Percentiles rank a stretch among this genome's conserved stretches.
Conservation (phyloP, 2,329 filamentous ascomycete genomes). For the Clarireedia sp. region DNA sequence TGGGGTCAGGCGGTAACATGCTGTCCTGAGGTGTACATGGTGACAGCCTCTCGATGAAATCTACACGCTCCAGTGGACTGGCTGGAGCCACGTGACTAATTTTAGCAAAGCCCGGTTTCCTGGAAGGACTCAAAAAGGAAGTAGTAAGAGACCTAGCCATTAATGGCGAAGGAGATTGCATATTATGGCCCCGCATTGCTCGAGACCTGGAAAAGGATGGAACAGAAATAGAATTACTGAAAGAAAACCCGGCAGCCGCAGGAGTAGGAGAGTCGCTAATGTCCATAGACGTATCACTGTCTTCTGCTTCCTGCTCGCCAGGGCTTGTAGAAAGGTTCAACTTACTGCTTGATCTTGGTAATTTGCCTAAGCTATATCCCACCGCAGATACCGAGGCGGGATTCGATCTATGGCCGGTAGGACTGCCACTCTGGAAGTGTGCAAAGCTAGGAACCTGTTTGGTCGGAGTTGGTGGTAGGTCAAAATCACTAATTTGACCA, state of each 20-base stretch:
- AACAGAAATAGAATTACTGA: constrained; percentile 30
- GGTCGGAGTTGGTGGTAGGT: constrained; percentile 89
- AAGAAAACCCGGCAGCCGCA: constrained; percentile 29
- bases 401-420: constrained; percentile 23
- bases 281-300: constrained; percentile 26
- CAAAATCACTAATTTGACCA: constrained; percentile 54
- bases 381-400: constrained; percentile 22
- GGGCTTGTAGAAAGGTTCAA: constrained; percentile 27
- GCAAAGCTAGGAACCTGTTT: constrained; percentile 50
- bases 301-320: constrained; percentile 20
- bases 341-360: constrained; percentile 31
- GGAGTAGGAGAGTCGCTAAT: constrained; percentile 29
- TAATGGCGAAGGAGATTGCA: constrained; percentile 21
- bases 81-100: constrained; percentile 44
- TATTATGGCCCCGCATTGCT: constrained; percentile 28
- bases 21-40: constrained; percentile 75
- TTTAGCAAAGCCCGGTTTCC: constrained; percentile 45
- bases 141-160: constrained; percentile 23
- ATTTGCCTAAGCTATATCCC: constrained; percentile 21
- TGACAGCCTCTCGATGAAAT: constrained; percentile 42
- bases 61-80: constrained; percentile 51
- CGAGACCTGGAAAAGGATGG: constrained; percentile 35
- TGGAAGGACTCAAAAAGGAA: constrained; percentile 25
- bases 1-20: constrained; percentile 70
- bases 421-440: constrained; percentile 23